Evolutionary conservation across 345 rosid species (phyloP), one percentile per base, ranked within the genome.

Genomic region (Toxicodendron radicans): DNA sequence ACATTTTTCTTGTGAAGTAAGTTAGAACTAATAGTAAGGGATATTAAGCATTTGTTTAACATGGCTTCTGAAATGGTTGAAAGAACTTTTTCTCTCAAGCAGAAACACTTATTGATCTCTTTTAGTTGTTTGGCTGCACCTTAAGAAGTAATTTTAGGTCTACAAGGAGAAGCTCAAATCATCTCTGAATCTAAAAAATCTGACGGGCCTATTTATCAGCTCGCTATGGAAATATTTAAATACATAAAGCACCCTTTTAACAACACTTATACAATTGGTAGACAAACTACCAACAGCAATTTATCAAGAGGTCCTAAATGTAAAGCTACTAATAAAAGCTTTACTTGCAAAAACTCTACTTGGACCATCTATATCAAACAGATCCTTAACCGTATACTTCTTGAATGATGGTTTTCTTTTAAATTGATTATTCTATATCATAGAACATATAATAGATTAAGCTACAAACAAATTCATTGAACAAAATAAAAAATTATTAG

Each of bases 401-500:
- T n/a, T 5, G 18, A 43, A 21, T 2, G 10, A 59, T 30, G 64
- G 0, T 27, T 45, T 45, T 43, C 17, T 71, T 27, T 11, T 16
- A 21, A 43, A 48, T 70, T 1, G 9, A 58, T 43, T 35, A 23
- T 65, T 4, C 1, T 12, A 13, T 38, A 38, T 7, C 43, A 38
- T 38, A 56, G 11, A 43, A 66, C 8, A 64, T 45, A 18, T 46
- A 6, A 32, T 16, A 43, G 46, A 30, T 54, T 10, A 3, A 30
- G 65, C 14, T 4, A 67, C 10, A 32, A 10, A 70, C 27, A 12
- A 17, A 52, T 33, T 2, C 32, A 71, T 46, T 27, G 58, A 76
- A 38, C 9, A 7, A 38, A 38, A 5, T 38, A 8, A 38, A 7
- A 76, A 10, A 3, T 68, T 65, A 69, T 77, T 58, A 46, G 73